Evolutionary conservation across 176 grass and related monocot species (phyloP).

Genomic region (Oropetium thomaeum): DNA sequence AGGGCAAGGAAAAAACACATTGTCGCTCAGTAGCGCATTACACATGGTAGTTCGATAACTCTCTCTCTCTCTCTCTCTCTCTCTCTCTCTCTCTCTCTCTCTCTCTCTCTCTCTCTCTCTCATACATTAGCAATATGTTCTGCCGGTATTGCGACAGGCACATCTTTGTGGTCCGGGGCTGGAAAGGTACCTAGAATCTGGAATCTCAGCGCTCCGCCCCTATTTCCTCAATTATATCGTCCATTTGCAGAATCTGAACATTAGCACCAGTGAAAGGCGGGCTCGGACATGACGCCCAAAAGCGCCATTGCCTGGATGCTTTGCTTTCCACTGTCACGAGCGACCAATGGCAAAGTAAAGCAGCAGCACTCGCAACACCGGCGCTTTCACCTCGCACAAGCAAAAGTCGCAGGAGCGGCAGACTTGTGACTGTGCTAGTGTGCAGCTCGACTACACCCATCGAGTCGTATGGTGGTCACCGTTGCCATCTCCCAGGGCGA

Average conservation of each 20-base stretch:
- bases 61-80: not conserved
- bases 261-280: conserved; percentile 16
- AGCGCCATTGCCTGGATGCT: conserved; percentile 24
- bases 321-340: conserved; percentile 2
- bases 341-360: conserved; percentile 25
- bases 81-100: not conserved
- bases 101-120: not conserved
- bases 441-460: not conserved
- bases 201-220: conserved; percentile 46
- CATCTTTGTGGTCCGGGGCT: conserved; percentile 31
- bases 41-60: not conserved
- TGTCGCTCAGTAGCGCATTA: not conserved
- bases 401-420: conserved; percentile 16
- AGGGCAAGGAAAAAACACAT: not conserved
- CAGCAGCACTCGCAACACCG: conserved; percentile 5
- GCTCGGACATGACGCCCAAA: conserved; percentile 37
- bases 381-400: conserved; percentile 30
- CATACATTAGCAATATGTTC: not conserved
- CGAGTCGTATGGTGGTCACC: not conserved
- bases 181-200: conserved; percentile 39
- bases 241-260: conserved; percentile 66
- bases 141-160: conserved; percentile 34
- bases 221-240: conserved; percentile 39
- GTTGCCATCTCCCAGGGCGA: conserved; percentile 12
- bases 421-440: not conserved